phyloP scores from a whole-genome alignment of 306 rosid genomes.

The Erythrophleum fordii region DNA sequence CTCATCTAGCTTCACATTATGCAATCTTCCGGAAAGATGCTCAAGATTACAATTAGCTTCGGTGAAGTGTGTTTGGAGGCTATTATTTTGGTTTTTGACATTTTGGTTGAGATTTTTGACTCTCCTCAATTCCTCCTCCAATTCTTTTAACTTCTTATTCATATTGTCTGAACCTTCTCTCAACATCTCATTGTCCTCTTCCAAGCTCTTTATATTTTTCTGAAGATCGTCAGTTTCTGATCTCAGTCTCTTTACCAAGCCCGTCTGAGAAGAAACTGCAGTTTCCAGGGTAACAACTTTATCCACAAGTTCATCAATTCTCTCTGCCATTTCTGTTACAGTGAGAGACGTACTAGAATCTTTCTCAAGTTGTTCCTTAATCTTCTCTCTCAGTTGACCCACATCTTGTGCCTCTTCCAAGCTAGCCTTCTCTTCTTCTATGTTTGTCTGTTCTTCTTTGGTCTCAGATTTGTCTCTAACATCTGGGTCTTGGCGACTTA shows the following conservation, averaged over 20 bases:
- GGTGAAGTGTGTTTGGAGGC: conserved; percentile 53
- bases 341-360: conserved; percentile 52
- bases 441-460: conserved; percentile 29
- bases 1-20: conserved; percentile 57
- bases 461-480: conserved; percentile 11
- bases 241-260: conserved; percentile 58
- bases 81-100: conserved; percentile 46
- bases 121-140: conserved; percentile 68
- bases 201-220: conserved; percentile 52
- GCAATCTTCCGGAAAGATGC: conserved; percentile 61
- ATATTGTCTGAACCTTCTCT: conserved; percentile 55
- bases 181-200: conserved; percentile 71
- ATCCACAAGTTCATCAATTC: conserved; percentile 77
- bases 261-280: conserved; percentile 63
- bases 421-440: conserved; percentile 41
- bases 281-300: conserved; percentile 73
- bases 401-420: conserved; percentile 46
- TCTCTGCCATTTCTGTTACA: conserved; percentile 73
- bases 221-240: conserved; percentile 78
- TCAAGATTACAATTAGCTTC: conserved; percentile 65
- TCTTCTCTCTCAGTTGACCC: conserved; percentile 32
- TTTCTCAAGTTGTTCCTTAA: conserved; percentile 48
- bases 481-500: neutral
- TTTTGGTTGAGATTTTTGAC: conserved; percentile 51
- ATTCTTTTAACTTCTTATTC: conserved; percentile 57